phyloP scores from a whole-genome alignment of 2,329 filamentous ascomycete species.

The Neurospora sp. region DNA sequence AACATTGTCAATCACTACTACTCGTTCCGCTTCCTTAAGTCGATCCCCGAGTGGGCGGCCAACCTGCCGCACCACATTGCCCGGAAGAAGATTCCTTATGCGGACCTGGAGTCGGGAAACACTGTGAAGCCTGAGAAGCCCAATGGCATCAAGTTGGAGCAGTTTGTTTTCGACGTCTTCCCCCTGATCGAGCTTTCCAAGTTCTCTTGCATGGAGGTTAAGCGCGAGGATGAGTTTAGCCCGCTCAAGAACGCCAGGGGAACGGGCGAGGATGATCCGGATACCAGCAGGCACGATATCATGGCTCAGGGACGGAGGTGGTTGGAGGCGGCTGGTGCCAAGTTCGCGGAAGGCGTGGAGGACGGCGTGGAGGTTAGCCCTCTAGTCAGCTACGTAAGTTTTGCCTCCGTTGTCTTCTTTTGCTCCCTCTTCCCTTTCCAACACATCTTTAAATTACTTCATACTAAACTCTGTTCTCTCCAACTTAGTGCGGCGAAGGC shows the following conservation, averaged over 20 bases:
- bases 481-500: background rate
- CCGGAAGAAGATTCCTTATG: constrained; percentile 92
- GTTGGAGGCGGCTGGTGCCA: constrained; percentile 69
- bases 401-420: background rate
- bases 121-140: constrained; percentile 85
- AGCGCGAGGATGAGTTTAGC: constrained; percentile 95
- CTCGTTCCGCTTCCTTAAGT: constrained; percentile 84
- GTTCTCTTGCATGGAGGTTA: constrained; percentile 94
- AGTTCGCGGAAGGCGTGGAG: constrained; percentile 53
- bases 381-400: constrained; percentile 86
- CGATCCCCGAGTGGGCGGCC: constrained; percentile 76
- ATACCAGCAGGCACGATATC: constrained; percentile 86
- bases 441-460: background rate
- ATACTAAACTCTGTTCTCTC: background rate
- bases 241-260: constrained; percentile 85
- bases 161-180: constrained; percentile 99
- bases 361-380: constrained; percentile 84
- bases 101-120: constrained; percentile 66
- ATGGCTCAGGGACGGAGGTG: constrained; percentile 83
- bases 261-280: constrained; percentile 84
- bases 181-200: constrained; percentile 74
- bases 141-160: constrained; percentile 97
- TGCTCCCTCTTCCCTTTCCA: background rate
- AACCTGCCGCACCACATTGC: constrained; percentile 91
- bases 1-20: constrained; percentile 99